Conservation (phyloP, 2,329 filamentous ascomycete genomes). For the Drechslerella coelobrocha region DNA sequence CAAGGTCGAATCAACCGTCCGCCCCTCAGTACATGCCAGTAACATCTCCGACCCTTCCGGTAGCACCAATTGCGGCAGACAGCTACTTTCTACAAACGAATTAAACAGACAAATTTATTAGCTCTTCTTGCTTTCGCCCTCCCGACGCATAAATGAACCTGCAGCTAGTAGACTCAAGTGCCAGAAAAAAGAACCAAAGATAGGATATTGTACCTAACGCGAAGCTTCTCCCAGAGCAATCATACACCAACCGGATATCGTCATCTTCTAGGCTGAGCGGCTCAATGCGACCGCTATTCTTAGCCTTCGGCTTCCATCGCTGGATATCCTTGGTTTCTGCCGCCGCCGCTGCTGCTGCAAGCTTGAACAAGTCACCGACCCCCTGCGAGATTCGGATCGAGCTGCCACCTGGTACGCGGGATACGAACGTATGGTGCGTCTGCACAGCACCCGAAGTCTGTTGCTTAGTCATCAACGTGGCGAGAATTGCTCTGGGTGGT, state of each 20-base stretch:
- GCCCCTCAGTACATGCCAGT: background rate
- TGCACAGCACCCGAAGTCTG: background rate
- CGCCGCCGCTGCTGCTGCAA: background rate
- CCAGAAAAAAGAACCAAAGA: background rate
- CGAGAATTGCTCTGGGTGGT: background rate
- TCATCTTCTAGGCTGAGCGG: background rate
- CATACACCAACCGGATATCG: constrained; percentile 3
- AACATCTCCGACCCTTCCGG: background rate
- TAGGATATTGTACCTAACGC: background rate
- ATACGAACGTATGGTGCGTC: background rate
- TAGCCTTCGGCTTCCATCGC: too few species aligned
- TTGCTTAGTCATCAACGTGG: background rate
- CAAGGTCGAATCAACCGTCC: constrained; percentile 1
- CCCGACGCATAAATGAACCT: background rate
- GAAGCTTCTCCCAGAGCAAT: constrained; percentile 3
- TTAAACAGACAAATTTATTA: background rate
- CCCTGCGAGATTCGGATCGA: background rate
- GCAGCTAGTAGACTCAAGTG: background rate
- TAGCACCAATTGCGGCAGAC: background rate
- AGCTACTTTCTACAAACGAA: background rate
- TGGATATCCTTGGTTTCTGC: background rate
- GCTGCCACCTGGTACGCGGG: background rate
- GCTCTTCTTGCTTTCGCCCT: too few species aligned
- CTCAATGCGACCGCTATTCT: too few species aligned
- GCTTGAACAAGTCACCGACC: background rate